phyloP scores from a whole-genome alignment of 805 yeast species.

The Candida gorgasii region DNA sequence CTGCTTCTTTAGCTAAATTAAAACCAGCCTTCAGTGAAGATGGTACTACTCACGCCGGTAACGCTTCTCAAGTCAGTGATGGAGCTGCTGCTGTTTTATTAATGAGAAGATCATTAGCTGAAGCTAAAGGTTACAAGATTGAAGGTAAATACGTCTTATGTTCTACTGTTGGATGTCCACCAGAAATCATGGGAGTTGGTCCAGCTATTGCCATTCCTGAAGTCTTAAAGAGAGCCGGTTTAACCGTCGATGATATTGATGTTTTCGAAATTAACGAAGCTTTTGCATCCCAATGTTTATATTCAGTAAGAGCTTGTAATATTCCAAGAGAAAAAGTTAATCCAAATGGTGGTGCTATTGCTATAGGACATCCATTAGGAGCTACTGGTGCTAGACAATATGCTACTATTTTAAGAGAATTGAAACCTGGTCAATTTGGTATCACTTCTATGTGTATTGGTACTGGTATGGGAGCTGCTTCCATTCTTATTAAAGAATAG shows the following conservation, averaged over 20 bases:
- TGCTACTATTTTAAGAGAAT: conserved; percentile 82
- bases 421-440: conserved; percentile 79
- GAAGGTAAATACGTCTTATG: conserved; percentile 80
- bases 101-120: conserved; percentile 84
- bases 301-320: conserved; percentile 63
- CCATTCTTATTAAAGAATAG: conserved; percentile 77
- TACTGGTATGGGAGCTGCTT: conserved; percentile 98
- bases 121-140: conserved; percentile 66
- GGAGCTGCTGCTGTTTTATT: conserved; percentile 92
- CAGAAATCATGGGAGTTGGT: conserved; percentile 97
- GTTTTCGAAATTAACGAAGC: conserved; percentile 94
- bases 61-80: conserved; percentile 93
- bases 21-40: conserved; percentile 84
- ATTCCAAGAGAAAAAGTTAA: conserved; percentile 66
- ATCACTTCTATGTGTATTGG: conserved; percentile 97
- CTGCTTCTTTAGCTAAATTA: conserved; percentile 69
- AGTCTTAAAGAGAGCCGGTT: conserved; percentile 61
- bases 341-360: conserved; percentile 96
- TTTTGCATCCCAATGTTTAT: conserved; percentile 92
- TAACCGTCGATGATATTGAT: conserved; percentile 64
- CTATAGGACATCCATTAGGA: conserved; percentile 85
- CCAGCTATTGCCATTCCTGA: conserved; percentile 95
- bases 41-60: conserved; percentile 93
- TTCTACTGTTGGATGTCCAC: conserved; percentile 89
- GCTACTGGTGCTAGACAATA: conserved; percentile 82